phyloP scores from a whole-genome alignment of 768 basidiomycete genomes.

The Hydnomerulius pinastri region DNA sequence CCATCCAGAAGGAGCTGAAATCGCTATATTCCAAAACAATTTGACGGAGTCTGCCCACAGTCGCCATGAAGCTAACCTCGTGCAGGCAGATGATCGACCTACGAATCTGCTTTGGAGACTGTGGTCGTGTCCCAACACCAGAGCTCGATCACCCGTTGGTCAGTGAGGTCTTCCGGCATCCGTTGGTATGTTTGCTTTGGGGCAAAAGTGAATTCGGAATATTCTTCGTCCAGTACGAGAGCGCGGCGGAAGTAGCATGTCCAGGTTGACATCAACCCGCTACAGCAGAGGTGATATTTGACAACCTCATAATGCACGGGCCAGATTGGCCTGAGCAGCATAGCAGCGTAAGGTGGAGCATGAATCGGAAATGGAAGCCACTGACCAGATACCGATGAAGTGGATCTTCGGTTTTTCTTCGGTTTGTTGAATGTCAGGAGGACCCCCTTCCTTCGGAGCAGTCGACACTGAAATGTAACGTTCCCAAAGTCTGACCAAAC shows the following conservation, averaged over 20 bases:
- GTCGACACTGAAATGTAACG: no score
- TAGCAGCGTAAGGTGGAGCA: neutral
- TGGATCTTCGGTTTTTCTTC: neutral
- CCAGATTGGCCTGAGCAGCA: neutral
- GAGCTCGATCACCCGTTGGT: neutral
- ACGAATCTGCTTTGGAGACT: neutral
- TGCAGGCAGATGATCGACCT: neutral
- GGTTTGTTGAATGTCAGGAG: neutral
- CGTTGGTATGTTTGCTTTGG: neutral
- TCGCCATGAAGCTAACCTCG: neutral
- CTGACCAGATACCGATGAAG: constrained; percentile 3
- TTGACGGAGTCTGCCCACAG: neutral
- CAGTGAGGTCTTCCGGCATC: neutral
- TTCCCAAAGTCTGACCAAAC: no score
- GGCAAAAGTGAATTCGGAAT: neutral
- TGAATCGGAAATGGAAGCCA: neutral
- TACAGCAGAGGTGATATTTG: neutral
- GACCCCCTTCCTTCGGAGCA: no score
- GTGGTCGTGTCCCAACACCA: neutral
- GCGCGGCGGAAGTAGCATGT: neutral
- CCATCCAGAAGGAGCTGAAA: neutral
- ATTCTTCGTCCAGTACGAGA: neutral
- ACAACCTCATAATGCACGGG: neutral
- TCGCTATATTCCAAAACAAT: neutral
- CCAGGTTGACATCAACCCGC: neutral